These are phyloP conservation scores for Limnanthes douglasii DNA, from an alignment of 345 rosid genomes.

Conservation along the genomic window DNA sequence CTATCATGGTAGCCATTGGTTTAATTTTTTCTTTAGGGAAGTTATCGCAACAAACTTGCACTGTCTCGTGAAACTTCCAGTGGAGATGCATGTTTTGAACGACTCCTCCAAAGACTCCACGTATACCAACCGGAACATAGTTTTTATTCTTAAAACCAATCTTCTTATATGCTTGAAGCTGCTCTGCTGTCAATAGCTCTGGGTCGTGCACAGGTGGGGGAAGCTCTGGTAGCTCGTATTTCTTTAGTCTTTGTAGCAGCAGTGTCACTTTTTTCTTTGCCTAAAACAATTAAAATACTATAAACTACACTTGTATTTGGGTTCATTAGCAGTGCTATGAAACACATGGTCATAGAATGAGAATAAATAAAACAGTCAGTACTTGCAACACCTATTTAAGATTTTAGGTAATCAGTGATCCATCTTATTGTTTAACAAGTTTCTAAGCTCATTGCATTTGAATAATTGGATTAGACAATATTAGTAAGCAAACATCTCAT, in stretches of 20 bases:
- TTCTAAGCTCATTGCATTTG: no score
- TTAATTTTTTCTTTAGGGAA: constrained; percentile 87
- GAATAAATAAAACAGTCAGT: no score
- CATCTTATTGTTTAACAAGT: no score
- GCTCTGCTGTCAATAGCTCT: constrained; percentile 74
- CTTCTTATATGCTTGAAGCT: constrained; percentile 73
- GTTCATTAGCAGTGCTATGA: no score
- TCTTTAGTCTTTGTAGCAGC: constrained; percentile 83
- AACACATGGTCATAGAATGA: no score
- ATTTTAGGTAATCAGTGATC: no score
- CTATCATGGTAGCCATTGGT: constrained; percentile 89
- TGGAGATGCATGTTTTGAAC: constrained; percentile 98
- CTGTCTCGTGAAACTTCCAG: constrained; percentile 99
- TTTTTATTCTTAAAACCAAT: constrained; percentile 83
- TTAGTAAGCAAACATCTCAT: no score
- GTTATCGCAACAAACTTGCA: constrained; percentile 93
- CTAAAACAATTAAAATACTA: no score
- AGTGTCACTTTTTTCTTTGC: constrained; percentile 95
- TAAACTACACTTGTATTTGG: no score
- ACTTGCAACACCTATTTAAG: no score
- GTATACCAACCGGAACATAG: constrained; percentile 93
- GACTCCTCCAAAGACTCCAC: constrained; percentile 98
- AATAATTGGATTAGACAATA: no score
- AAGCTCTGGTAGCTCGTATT: constrained; percentile 82
- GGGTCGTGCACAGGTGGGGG: constrained; percentile 86